These are phyloP conservation scores for Pseudogymnoascus destructans DNA, from an alignment of 2,329 filamentous ascomycete species.

Conservation along the genomic window DNA sequence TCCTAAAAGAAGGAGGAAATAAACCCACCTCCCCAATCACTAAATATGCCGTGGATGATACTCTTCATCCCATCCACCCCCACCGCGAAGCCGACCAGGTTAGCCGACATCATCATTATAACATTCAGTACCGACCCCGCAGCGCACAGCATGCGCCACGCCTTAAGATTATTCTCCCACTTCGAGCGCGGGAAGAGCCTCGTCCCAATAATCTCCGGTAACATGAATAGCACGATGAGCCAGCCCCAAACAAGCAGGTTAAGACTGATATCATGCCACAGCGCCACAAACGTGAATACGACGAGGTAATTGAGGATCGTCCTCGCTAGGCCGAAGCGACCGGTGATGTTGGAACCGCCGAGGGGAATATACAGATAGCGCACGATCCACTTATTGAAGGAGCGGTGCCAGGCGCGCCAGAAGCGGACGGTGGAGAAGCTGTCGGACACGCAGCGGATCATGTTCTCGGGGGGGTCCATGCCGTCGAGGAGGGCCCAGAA, in stretches of 20 bases:
- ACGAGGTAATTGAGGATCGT: slow-evolving; percentile 64
- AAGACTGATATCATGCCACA: slow-evolving; percentile 96
- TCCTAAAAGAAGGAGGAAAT: slow-evolving; percentile 6
- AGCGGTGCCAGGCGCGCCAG: slow-evolving; percentile 94
- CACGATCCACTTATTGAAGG: slow-evolving; percentile 87
- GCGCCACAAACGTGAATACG: slow-evolving; percentile 90
- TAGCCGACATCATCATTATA: slow-evolving; percentile 91
- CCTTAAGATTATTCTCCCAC: slow-evolving; percentile 56
- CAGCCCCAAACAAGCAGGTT: slow-evolving; percentile 90
- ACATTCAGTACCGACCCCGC: slow-evolving; percentile 72
- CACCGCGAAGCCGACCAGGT: slow-evolving; percentile 87
- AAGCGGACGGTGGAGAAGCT: slow-evolving; percentile 86
- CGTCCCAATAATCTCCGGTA: slow-evolving; percentile 68
- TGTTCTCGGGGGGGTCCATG: slow-evolving; percentile 93
- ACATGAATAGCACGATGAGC: slow-evolving; percentile 85
- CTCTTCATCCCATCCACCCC: slow-evolving; percentile 76
- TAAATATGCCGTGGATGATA: slow-evolving; percentile 62
- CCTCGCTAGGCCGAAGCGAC: slow-evolving; percentile 35
- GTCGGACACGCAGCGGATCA: slow-evolving; percentile 91
- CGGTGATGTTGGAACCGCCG: slow-evolving; percentile 51
- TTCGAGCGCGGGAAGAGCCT: slow-evolving; percentile 56
- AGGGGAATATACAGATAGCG: slow-evolving; percentile 90
- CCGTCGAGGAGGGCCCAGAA: slow-evolving; percentile 89
- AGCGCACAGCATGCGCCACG: slow-evolving; percentile 70
- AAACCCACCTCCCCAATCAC: slow-evolving; percentile 52